Conservation (phyloP, 306 rosid species). For the Ziziphus jujuba region DNA sequence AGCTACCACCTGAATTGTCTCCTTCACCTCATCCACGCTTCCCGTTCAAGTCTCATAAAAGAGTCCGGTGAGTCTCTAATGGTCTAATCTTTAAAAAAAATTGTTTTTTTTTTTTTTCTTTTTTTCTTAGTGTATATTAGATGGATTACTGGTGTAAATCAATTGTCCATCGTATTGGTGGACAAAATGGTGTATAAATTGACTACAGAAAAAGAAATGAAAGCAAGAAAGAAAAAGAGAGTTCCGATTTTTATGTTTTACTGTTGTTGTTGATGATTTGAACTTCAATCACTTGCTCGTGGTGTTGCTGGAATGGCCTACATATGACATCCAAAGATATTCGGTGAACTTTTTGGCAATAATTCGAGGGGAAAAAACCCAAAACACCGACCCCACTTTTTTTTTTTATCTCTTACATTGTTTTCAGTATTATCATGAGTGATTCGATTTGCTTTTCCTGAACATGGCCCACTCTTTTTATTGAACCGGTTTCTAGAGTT, state of each 20-base stretch:
- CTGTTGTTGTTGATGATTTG: not conserved
- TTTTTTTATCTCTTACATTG: constrained; percentile 31
- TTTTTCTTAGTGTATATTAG: constrained; percentile 9
- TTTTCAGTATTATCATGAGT: constrained; percentile 34
- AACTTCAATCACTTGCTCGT: constrained; percentile 14
- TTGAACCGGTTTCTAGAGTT: constrained; percentile 27
- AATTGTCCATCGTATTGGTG: constrained; percentile 29
- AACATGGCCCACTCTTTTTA: constrained; percentile 23
- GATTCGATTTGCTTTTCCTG: constrained; percentile 33
- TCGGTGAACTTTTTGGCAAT: constrained; percentile 3
- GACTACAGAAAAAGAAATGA: not conserved
- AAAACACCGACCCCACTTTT: constrained; percentile 29
- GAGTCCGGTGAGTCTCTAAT: constrained; percentile 48
- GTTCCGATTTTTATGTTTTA: not conserved
- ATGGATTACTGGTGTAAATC: constrained; percentile 26
- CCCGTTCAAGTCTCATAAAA: constrained; percentile 55
- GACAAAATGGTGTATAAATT: constrained; percentile 20
- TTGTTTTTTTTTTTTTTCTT: not conserved
- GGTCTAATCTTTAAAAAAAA: too few relatives aligned
- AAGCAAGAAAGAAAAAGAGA: not conserved
- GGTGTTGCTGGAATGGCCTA: constrained; percentile 29
- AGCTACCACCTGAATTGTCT: constrained; percentile 69
- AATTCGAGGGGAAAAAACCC: constrained; percentile 1
- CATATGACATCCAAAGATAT: constrained; percentile 18
- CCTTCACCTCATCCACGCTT: constrained; percentile 73